Evolutionary conservation across 2,329 filamentous ascomycete species (phyloP).

Genomic region (Penicillium digitatum): DNA sequence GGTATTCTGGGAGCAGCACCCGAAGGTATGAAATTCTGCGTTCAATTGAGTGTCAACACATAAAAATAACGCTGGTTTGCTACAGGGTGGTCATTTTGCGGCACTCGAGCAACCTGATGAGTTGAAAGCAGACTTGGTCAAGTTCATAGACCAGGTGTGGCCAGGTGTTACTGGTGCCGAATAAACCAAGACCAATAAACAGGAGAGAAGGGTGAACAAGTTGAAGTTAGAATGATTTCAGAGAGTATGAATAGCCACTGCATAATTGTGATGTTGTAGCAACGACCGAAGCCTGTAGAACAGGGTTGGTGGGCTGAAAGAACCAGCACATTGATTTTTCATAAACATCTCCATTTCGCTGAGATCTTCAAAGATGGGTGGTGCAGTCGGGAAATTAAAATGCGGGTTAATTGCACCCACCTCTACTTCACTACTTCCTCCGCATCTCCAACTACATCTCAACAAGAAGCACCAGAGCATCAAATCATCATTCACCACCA

Average conservation of each 20-base stretch:
- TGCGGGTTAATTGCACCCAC: background rate
- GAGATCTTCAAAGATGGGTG: background rate
- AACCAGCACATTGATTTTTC: background rate
- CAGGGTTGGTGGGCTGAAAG: background rate
- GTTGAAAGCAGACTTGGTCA: slow-evolving; percentile 44
- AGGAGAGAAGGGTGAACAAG: background rate
- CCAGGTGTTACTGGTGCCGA: slow-evolving; percentile 4
- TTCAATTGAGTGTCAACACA: background rate
- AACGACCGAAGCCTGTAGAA: background rate
- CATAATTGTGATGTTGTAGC: background rate
- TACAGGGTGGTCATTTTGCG: slow-evolving; percentile 54
- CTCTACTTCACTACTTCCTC: background rate
- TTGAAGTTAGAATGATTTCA: background rate
- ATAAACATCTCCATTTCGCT: background rate
- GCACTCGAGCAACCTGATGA: slow-evolving; percentile 42
- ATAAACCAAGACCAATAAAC: background rate
- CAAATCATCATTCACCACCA: background rate
- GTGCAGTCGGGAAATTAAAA: background rate
- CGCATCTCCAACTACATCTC: background rate
- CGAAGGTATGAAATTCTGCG: slow-evolving; percentile 24
- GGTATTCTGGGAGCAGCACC: slow-evolving; percentile 36
- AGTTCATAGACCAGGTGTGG: slow-evolving; percentile 34
- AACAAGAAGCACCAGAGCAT: background rate
- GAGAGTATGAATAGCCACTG: background rate
- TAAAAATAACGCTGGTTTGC: background rate